Conservation (phyloP, 2,329 filamentous ascomycete genomes). For the Pseudogymnoascus sp. region DNA sequence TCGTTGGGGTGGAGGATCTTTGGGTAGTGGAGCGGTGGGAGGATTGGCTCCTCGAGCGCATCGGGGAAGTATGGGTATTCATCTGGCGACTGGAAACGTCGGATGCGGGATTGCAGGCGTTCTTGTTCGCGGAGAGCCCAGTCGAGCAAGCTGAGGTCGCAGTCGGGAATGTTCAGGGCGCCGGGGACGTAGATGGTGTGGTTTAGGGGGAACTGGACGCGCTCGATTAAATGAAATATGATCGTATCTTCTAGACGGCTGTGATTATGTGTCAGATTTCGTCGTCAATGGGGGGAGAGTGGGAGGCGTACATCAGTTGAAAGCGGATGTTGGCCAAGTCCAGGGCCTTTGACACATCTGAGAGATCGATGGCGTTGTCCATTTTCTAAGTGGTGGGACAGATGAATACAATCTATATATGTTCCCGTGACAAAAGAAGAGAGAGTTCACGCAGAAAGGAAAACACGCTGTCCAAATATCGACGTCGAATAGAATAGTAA, state of each 20-base stretch:
- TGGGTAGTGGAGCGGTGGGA: constrained; percentile 84
- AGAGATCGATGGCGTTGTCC: constrained; percentile 86
- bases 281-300: neutral
- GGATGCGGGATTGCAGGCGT: constrained; percentile 81
- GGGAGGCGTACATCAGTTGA: constrained; percentile 68
- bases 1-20: constrained; percentile 78
- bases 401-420: constrained; percentile 4
- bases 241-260: constrained; percentile 97
- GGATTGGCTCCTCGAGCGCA: constrained; percentile 68
- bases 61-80: constrained; percentile 96
- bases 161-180: constrained; percentile 69
- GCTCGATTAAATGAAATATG: constrained; percentile 92
- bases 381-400: constrained; percentile 41
- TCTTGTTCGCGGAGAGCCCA: constrained; percentile 91
- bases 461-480: neutral
- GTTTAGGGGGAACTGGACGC: constrained; percentile 95
- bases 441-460: neutral
- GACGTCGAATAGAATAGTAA: neutral
- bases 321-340: constrained; percentile 89
- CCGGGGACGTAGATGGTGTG: constrained; percentile 75
- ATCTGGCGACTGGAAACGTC: constrained; percentile 91
- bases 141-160: constrained; percentile 75
- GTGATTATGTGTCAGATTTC: constrained; percentile 14
- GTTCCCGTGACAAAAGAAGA: neutral
- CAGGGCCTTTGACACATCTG: constrained; percentile 74